These are phyloP conservation scores for Phaeoacremonium minimum DNA, from an alignment of 2,329 filamentous ascomycete genomes.

Conservation along the genomic window DNA sequence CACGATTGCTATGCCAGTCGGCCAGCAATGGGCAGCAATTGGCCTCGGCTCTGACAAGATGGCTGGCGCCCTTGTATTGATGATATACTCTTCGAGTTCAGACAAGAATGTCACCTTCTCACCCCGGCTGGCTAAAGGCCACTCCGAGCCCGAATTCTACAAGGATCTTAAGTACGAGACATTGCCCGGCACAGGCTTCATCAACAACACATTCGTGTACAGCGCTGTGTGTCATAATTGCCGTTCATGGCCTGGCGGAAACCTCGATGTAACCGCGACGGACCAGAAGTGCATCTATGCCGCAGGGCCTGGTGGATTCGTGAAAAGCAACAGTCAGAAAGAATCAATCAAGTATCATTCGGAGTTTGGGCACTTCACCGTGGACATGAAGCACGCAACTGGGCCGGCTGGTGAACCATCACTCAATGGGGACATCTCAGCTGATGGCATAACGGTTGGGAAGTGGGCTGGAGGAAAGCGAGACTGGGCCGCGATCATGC, in stretches of 20 bases:
- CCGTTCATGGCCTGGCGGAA: conserved; percentile 44
- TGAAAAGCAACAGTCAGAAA: conserved; percentile 34
- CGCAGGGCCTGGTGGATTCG: conserved; percentile 40
- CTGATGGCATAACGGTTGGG: conserved; percentile 27
- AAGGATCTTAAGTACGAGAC: conserved; percentile 36
- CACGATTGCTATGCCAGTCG: conserved; percentile 41
- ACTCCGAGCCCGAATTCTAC: conserved; percentile 47
- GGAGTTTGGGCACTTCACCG: conserved; percentile 48
- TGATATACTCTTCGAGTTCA: conserved; percentile 45
- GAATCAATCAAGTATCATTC: conserved; percentile 47
- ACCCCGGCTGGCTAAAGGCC: conserved; percentile 43
- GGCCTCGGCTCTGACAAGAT: conserved; percentile 50
- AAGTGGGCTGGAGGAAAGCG: conserved; percentile 17
- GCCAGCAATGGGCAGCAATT: conserved; percentile 47
- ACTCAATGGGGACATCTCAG: conserved; percentile 25
- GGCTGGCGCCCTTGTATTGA: conserved; percentile 46
- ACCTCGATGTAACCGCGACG: conserved; percentile 45
- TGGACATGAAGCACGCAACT: conserved; percentile 50
- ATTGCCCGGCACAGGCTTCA: conserved; percentile 42
- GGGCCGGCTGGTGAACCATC: conserved; percentile 36
- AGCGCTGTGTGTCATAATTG: conserved; percentile 50
- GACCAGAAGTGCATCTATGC: conserved; percentile 51
- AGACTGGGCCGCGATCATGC: conserved; percentile 35
- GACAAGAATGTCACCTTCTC: conserved; percentile 51
- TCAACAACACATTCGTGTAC: conserved; percentile 37